Percentiles rank a stretch among this genome's conserved stretches.
phyloP scores from a whole-genome alignment of 2,329 filamentous ascomycete species.

The Trichophaea hybrida region DNA sequence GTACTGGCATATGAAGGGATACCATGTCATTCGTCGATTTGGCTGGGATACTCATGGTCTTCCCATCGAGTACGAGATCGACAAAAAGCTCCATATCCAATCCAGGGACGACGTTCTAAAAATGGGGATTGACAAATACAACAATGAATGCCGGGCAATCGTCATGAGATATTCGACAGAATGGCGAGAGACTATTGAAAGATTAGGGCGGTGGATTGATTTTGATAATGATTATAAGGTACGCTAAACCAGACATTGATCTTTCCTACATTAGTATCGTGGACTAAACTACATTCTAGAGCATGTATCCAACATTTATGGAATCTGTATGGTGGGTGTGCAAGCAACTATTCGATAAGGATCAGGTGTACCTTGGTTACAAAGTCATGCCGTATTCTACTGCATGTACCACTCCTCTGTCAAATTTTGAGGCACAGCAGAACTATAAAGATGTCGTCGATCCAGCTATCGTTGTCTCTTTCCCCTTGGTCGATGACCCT shows the following conservation, averaged over 20 bases:
- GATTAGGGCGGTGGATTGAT: conserved; percentile 89
- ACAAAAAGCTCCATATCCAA: conserved; percentile 84
- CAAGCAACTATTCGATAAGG: conserved; percentile 83
- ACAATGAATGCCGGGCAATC: conserved; percentile 78
- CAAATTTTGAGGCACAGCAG: conserved; percentile 86
- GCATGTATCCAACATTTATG: conserved; percentile 93
- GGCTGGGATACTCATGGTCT: conserved; percentile 94
- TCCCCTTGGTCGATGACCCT: conserved; percentile 66
- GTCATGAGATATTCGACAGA: conserved; percentile 82
- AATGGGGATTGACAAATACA: conserved; percentile 78
- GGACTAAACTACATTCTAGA: conserved; percentile 36
- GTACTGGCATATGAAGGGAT: conserved; percentile 96
- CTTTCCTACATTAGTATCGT: background rate
- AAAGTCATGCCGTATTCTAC: conserved; percentile 94
- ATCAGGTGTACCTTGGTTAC: conserved; percentile 75
- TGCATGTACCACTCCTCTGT: conserved; percentile 72
- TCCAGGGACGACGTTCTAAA: conserved; percentile 75
- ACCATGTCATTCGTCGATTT: conserved; percentile 79
- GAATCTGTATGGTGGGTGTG: conserved; percentile 96
- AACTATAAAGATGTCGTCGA: conserved; percentile 92
- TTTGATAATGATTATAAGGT: conserved; percentile 96
- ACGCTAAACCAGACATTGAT: conserved; percentile 6
- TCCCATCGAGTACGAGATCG: conserved; percentile 92
- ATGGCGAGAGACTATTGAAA: conserved; percentile 77
- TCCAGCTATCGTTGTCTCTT: conserved; percentile 75